These are phyloP conservation scores for Heritiera fomes DNA, from an alignment of 345 rosid genomes.

Conservation along the genomic window DNA sequence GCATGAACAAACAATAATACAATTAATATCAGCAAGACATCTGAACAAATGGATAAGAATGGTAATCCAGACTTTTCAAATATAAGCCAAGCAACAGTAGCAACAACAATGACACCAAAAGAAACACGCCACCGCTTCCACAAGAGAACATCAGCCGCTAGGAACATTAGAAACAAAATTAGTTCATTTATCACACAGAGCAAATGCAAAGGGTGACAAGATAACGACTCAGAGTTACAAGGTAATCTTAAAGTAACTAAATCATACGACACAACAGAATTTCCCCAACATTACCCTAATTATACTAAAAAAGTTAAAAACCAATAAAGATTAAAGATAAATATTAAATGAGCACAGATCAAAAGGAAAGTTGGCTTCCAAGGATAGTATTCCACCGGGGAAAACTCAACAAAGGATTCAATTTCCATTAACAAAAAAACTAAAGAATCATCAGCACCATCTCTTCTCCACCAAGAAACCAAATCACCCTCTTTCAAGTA, in stretches of 20 bases:
- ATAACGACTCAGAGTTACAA: not conserved
- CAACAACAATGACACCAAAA: constrained; percentile 61
- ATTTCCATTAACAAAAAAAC: not conserved
- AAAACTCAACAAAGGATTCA: constrained; percentile 2
- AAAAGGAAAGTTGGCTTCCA: constrained; percentile 10
- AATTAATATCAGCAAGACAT: constrained; percentile 66
- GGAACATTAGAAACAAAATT: constrained; percentile 11
- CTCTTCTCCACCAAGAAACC: not conserved
- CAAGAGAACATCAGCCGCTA: constrained; percentile 77
- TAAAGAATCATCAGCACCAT: not conserved
- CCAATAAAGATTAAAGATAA: not conserved
- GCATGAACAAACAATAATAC: constrained; percentile 55
- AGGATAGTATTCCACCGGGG: not conserved
- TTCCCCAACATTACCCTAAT: not conserved
- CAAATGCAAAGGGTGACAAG: constrained; percentile 3
- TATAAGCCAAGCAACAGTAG: constrained; percentile 84
- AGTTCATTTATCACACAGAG: not conserved
- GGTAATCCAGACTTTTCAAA: constrained; percentile 80
- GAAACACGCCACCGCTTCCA: constrained; percentile 72
- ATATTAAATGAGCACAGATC: not conserved
- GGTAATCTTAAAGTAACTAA: not conserved
- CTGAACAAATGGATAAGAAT: constrained; percentile 77
- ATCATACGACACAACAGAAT: constrained; percentile 1
- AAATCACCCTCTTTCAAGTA: not conserved
- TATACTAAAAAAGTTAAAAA: not conserved